A percentile compares a stretch with the other conserved stretches of the same genome.
phyloP scores from a whole-genome alignment of 2,329 filamentous ascomycete genomes.

The Aureobasidium subglaciale region DNA sequence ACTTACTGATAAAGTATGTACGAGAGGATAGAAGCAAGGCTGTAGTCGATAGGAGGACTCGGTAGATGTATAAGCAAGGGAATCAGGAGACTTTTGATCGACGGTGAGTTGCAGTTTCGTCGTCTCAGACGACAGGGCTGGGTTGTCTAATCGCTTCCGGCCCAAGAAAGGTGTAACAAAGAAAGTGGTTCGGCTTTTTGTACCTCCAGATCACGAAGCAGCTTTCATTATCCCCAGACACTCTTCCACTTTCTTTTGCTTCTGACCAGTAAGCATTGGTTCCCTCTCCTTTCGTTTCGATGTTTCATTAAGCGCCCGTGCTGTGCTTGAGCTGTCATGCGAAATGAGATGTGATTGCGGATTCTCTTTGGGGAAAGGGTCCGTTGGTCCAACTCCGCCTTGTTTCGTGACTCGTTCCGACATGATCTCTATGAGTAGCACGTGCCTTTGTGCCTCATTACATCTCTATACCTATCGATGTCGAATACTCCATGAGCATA shows the following conservation, averaged over 20 bases:
- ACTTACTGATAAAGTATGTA: neutral
- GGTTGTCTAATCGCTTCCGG: neutral
- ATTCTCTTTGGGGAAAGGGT: neutral
- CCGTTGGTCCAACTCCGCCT: neutral
- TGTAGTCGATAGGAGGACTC: neutral
- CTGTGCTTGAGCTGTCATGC: neutral
- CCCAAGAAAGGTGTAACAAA: neutral
- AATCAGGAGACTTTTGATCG: neutral
- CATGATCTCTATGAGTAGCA: neutral
- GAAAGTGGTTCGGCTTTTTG: neutral
- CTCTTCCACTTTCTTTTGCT: neutral
- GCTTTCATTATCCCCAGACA: neutral
- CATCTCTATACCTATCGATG: neutral
- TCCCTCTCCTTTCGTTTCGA: neutral
- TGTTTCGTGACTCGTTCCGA: neutral
- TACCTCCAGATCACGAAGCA: neutral
- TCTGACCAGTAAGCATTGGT: neutral
- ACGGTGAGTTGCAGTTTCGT: neutral
- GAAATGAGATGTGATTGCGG: conserved; percentile 3
- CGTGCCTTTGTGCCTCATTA: neutral
- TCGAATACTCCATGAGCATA: neutral
- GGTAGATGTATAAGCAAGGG: neutral
- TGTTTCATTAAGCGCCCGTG: conserved; percentile 13
- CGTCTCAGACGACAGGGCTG: neutral
- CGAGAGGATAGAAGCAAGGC: neutral